A percentile compares a stretch with the other conserved stretches of the same genome.
phyloP scores from a whole-genome alignment of 2,329 filamentous ascomycete genomes.

The Sodiomyces alkalinus region DNA sequence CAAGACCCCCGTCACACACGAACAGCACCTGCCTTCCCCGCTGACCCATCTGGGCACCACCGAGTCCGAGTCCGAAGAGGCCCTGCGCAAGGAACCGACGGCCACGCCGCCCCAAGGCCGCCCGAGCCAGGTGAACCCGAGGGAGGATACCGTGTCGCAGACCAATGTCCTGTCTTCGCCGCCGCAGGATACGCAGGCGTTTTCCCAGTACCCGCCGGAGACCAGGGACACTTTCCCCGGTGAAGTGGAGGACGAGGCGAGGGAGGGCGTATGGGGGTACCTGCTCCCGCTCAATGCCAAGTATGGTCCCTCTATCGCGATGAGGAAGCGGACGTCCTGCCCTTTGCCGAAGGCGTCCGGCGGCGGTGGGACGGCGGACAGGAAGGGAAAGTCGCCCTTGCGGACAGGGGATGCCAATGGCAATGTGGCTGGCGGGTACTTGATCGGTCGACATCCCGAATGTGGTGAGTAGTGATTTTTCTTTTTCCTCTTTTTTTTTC shows the following conservation, averaged over 20 bases:
- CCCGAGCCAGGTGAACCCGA: constrained; percentile 37
- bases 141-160: constrained; percentile 29
- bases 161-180: constrained; percentile 33
- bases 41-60: constrained; percentile 47
- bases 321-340: constrained; percentile 62
- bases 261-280: constrained; percentile 91
- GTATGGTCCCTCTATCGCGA: constrained; percentile 51
- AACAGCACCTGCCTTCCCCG: constrained; percentile 66
- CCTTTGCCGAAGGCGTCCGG: constrained; percentile 34
- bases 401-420: constrained; percentile 41
- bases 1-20: constrained; percentile 45
- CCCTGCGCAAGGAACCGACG: constrained; percentile 49
- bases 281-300: constrained; percentile 65
- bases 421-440: constrained; percentile 63
- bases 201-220: constrained; percentile 58
- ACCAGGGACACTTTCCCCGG: constrained; percentile 58
- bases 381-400: constrained; percentile 29
- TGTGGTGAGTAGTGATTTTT: constrained; percentile 50
- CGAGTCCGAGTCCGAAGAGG: constrained; percentile 28
- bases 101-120: constrained; percentile 51
- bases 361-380: constrained; percentile 21
- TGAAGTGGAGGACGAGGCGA: constrained; percentile 70
- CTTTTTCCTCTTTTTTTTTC: constrained; percentile 1
- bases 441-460: constrained; percentile 86
- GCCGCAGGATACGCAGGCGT: constrained; percentile 44